Evolutionary conservation across 371 early-diverging fungal genomes (phyloP).

Genomic region (Rhizopus arrhizus): DNA sequence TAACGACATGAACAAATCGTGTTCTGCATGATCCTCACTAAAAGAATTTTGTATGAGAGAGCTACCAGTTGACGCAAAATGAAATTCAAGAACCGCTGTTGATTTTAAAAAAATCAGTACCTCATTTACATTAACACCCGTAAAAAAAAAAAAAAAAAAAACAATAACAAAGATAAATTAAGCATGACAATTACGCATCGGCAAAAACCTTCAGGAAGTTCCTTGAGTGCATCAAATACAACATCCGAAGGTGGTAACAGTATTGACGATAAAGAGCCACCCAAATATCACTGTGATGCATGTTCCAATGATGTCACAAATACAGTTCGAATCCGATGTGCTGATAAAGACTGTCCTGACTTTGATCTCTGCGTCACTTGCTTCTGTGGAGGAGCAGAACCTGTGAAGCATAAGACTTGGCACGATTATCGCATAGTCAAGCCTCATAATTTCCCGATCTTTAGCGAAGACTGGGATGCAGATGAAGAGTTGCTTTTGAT

Average conservation of each 20-base stretch:
- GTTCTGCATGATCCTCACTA: no score
- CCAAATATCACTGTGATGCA: constrained; percentile 86
- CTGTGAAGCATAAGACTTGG: constrained; percentile 79
- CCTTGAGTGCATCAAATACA: constrained; percentile 29
- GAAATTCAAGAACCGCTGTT: constrained; percentile 1
- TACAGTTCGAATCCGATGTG: constrained; percentile 90
- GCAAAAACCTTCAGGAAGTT: constrained; percentile 42
- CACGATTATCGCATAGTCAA: constrained; percentile 91
- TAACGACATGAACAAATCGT: no score
- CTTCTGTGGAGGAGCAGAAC: constrained; percentile 86
- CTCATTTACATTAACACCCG: background rate
- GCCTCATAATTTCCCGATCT: constrained; percentile 85
- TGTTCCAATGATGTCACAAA: constrained; percentile 91
- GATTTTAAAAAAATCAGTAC: background rate
- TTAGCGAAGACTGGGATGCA: constrained; percentile 91
- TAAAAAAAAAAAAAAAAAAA: background rate
- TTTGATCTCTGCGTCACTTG: constrained; percentile 97
- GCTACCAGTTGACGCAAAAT: no score
- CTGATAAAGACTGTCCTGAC: constrained; percentile 80
- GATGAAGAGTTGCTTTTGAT: constrained; percentile 96
- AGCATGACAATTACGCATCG: constrained; percentile 57
- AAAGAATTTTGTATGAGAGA: no score
- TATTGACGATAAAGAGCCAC: constrained; percentile 54
- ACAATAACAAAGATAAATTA: background rate
- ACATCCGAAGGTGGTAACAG: constrained; percentile 25